phyloP scores from a whole-genome alignment of 1,284 basidiomycete species.

The Marasmius tenuissimus region DNA sequence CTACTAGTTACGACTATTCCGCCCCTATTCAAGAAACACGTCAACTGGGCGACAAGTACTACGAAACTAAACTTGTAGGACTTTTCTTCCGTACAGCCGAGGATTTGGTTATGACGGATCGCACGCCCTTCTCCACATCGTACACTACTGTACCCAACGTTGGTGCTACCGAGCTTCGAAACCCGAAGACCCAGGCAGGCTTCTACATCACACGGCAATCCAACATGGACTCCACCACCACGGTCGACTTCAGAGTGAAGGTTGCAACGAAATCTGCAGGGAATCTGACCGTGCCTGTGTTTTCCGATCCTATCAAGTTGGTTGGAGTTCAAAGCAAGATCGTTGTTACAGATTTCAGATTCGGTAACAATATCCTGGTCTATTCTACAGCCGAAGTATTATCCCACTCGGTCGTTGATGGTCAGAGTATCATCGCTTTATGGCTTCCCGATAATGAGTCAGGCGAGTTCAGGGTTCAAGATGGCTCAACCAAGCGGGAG shows the following conservation, averaged over 20 bases:
- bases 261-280: slow-evolving; percentile 41
- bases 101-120: slow-evolving; percentile 7
- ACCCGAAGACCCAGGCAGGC: slow-evolving; percentile 46
- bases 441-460: slow-evolving; percentile 7
- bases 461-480: slow-evolving; percentile 11
- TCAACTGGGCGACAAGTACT: slow-evolving; percentile 7
- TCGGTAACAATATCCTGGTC: slow-evolving; percentile 37
- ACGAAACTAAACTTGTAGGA: slow-evolving; percentile 7
- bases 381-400: slow-evolving; percentile 51
- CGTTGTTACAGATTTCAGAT: slow-evolving; percentile 50
- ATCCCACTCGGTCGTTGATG: slow-evolving; percentile 3
- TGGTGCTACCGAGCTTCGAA: slow-evolving; percentile 47
- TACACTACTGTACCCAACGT: slow-evolving; percentile 27
- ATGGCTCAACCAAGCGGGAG: slow-evolving; percentile 10
- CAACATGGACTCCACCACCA: slow-evolving; percentile 40
- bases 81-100: slow-evolving; percentile 7
- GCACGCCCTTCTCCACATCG: slow-evolving; percentile 7
- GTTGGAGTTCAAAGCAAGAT: slow-evolving; percentile 52
- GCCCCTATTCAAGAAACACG: slow-evolving; percentile 6
- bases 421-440: slow-evolving; percentile 5
- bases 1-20: slow-evolving; percentile 9
- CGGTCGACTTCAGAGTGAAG: slow-evolving; percentile 40
- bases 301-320: slow-evolving; percentile 40
- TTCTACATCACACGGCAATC: slow-evolving; percentile 58
- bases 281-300: slow-evolving; percentile 40